Percentiles rank a stretch among this genome's conserved stretches.
Conservation (phyloP, 2,329 filamentous ascomycete species). For the Coleophoma eucalyptorum region DNA sequence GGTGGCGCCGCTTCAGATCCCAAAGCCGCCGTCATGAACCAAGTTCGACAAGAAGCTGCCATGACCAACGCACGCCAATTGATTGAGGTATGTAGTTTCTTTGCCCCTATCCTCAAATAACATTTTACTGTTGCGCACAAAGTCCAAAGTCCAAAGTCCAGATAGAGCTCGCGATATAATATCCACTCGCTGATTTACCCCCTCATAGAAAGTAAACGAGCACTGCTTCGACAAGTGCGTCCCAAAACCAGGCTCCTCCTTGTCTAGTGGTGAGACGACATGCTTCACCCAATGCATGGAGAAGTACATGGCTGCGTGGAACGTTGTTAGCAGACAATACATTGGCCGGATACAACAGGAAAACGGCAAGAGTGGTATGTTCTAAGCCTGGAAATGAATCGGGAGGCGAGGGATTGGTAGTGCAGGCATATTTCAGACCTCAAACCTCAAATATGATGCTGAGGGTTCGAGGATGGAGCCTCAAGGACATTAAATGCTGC, state of each 20-base stretch:
- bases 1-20: conserved; percentile 15
- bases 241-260: conserved; percentile 61
- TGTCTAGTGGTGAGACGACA: conserved; percentile 59
- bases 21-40: conserved; percentile 44
- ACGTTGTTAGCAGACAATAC: conserved; percentile 66
- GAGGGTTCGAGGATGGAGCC: too few species aligned
- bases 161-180: too few species aligned
- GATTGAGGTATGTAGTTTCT: conserved; percentile 54
- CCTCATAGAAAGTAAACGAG: conserved; percentile 68
- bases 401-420: too few species aligned
- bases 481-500: too few species aligned
- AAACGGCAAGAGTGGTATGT: conserved; percentile 18
- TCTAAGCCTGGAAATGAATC: conserved; percentile 8
- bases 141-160: conserved; percentile 14
- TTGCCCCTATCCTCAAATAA: conserved; percentile 37
- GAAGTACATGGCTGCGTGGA: conserved; percentile 81
- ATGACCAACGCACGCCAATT: conserved; percentile 65
- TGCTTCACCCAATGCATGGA: conserved; percentile 79
- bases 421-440: too few species aligned
- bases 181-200: background rate
- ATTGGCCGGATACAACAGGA: conserved; percentile 38
- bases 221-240: conserved; percentile 79
- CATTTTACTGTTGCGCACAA: conserved; percentile 44
- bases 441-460: too few species aligned
- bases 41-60: conserved; percentile 52